A percentile compares a stretch with the other conserved stretches of the same genome.
Conservation (phyloP, 305 asterid species). For the Fraxinus greggii region DNA sequence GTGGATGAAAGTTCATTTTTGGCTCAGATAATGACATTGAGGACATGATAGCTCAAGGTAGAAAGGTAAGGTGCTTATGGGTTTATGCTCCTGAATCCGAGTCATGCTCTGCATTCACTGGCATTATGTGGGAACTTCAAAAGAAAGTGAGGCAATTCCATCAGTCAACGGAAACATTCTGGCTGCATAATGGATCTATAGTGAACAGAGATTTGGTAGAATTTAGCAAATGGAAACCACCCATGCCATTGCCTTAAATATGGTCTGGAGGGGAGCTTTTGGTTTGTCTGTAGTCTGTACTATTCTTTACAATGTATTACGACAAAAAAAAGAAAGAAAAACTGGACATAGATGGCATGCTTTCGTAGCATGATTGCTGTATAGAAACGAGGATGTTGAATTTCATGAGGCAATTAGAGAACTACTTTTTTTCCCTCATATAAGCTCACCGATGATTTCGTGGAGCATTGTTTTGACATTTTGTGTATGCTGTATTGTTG, state of each 20-base stretch:
- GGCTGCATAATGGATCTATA: conserved; percentile 81
- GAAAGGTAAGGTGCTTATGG: conserved; percentile 76
- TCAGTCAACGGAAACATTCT: conserved; percentile 83
- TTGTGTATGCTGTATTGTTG: background rate
- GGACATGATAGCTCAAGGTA: conserved; percentile 74
- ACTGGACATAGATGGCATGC: background rate
- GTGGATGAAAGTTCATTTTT: conserved; percentile 13
- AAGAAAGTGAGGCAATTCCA: conserved; percentile 85
- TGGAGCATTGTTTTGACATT: background rate
- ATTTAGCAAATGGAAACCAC: conserved; percentile 77
- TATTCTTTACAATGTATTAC: background rate
- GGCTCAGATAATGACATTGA: conserved; percentile 64
- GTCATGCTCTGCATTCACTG: conserved; percentile 78
- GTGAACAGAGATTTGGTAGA: conserved; percentile 70
- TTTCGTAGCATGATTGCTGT: background rate
- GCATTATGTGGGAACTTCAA: conserved; percentile 82
- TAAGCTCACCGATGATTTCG: background rate
- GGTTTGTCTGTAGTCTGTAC: conserved; percentile 18
- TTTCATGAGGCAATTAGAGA: background rate
- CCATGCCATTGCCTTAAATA: conserved; percentile 71
- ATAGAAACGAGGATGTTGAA: background rate
- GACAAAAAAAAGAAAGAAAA: background rate
- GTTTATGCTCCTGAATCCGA: conserved; percentile 71
- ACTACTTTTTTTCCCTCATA: background rate
- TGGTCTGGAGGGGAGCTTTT: background rate